These are phyloP conservation scores for Centella asiatica DNA, from an alignment of 129 eudicot species.

Conservation along the genomic window DNA sequence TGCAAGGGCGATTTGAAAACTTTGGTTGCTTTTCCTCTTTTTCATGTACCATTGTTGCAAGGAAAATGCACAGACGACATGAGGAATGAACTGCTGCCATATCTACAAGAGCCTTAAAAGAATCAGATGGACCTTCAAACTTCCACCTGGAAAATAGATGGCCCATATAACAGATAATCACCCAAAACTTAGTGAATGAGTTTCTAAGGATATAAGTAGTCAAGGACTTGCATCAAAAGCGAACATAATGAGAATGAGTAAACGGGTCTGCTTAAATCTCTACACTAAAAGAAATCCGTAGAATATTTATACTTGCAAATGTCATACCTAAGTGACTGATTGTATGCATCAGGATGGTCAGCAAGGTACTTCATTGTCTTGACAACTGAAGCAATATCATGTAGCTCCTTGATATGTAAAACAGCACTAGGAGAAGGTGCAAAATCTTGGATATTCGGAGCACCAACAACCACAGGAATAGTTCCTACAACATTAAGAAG, in stretches of 20 bases:
- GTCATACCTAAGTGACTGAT: slow-evolving; percentile 7
- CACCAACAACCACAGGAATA: slow-evolving; percentile 66
- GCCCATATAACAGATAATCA: too few relatives aligned
- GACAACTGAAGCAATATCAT: slow-evolving; percentile 37
- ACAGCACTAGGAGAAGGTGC: slow-evolving; percentile 44
- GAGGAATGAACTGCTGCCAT: slow-evolving; percentile 99
- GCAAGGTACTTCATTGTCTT: slow-evolving; percentile 50
- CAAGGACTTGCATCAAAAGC: not conserved
- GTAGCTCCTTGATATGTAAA: slow-evolving; percentile 42
- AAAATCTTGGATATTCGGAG: slow-evolving; percentile 64
- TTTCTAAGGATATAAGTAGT: not conserved
- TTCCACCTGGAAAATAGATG: slow-evolving; percentile 76
- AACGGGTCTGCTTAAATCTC: not conserved
- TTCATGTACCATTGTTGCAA: slow-evolving; percentile 72
- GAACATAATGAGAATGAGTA: not conserved
- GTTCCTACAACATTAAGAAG: slow-evolving; percentile 27
- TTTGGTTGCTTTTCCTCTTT: slow-evolving; percentile 46
- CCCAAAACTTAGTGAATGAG: not conserved
- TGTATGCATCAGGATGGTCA: slow-evolving; percentile 8
- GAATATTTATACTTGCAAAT: not conserved
- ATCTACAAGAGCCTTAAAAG: slow-evolving; percentile 91
- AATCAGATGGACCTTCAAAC: slow-evolving; percentile 86
- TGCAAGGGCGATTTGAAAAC: slow-evolving; percentile 72
- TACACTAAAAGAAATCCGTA: not conserved
- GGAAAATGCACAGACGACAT: slow-evolving; percentile 76